phyloP scores from a whole-genome alignment of 441 rosid species.

The Mallotus repandus region DNA sequence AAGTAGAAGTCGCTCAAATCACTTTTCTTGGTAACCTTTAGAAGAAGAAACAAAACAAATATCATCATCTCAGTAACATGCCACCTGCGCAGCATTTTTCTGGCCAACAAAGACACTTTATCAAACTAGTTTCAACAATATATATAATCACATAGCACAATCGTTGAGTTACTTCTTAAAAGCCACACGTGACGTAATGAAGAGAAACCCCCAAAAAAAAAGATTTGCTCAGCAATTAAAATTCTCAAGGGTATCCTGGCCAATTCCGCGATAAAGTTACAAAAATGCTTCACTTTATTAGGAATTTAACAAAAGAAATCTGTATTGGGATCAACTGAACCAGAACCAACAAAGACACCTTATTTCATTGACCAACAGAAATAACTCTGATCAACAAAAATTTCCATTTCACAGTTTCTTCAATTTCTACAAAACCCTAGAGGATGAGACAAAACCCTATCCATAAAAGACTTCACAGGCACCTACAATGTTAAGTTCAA shows the following conservation, averaged over 20 bases:
- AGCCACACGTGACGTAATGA: not conserved
- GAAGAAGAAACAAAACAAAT: slow-evolving; percentile 5
- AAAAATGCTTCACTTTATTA: not conserved
- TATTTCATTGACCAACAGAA: not conserved
- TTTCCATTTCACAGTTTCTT: not conserved
- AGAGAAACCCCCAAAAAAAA: not conserved
- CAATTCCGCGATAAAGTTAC: not conserved
- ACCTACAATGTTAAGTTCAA: not conserved
- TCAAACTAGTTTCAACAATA: not conserved
- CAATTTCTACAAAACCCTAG: too few relatives aligned
- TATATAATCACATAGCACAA: not conserved
- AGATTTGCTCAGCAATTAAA: not conserved
- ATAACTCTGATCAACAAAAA: not conserved
- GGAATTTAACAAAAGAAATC: not conserved
- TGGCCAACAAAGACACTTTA: not conserved
- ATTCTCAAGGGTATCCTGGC: not conserved
- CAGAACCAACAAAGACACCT: not conserved
- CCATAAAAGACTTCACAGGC: not conserved
- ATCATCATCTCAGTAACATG: not conserved
- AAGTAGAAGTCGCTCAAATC: slow-evolving; percentile 85
- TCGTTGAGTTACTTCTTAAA: not conserved
- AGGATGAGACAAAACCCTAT: too few relatives aligned
- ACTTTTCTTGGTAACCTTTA: slow-evolving; percentile 83
- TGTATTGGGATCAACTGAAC: not conserved
- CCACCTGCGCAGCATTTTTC: not conserved